Evolutionary conservation across 164 flowering plant species (phyloP).

Genomic region (Sedum album): DNA sequence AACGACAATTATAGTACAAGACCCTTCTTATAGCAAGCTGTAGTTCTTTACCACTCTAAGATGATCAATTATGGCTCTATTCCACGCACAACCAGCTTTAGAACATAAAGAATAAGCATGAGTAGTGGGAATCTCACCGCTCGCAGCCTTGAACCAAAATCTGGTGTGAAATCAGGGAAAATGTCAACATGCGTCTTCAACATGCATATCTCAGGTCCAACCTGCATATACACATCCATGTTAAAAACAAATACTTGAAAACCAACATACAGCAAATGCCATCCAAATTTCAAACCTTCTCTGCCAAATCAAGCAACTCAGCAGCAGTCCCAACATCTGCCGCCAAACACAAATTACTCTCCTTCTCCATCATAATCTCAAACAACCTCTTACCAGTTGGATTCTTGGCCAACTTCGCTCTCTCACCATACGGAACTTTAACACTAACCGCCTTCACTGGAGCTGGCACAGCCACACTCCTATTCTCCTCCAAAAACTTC

Average conservation of each 20-base stretch:
- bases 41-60: too few relatives aligned
- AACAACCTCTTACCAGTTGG: constrained; percentile 70
- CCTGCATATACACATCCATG: constrained; percentile 32
- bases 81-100: neutral
- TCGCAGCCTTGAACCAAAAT: constrained; percentile 86
- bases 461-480: constrained; percentile 45
- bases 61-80: too few relatives aligned
- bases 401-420: constrained; percentile 61
- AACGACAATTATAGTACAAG: too few relatives aligned
- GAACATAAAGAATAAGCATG: neutral
- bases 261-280: neutral
- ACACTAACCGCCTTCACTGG: constrained; percentile 14
- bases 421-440: constrained; percentile 42
- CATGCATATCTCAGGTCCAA: constrained; percentile 91
- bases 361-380: constrained; percentile 73
- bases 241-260: neutral
- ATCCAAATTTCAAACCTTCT: constrained; percentile 36
- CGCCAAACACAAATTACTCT: constrained; percentile 80
- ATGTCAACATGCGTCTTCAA: constrained; percentile 98
- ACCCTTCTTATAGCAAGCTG: too few relatives aligned
- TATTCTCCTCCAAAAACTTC: constrained; percentile 64
- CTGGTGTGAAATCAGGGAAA: constrained; percentile 87
- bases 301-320: constrained; percentile 71
- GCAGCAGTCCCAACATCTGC: constrained; percentile 80
- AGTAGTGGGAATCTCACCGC: constrained; percentile 32